Conservation (phyloP, 2,329 filamentous ascomycete species). For the Fusarium sp. region DNA sequence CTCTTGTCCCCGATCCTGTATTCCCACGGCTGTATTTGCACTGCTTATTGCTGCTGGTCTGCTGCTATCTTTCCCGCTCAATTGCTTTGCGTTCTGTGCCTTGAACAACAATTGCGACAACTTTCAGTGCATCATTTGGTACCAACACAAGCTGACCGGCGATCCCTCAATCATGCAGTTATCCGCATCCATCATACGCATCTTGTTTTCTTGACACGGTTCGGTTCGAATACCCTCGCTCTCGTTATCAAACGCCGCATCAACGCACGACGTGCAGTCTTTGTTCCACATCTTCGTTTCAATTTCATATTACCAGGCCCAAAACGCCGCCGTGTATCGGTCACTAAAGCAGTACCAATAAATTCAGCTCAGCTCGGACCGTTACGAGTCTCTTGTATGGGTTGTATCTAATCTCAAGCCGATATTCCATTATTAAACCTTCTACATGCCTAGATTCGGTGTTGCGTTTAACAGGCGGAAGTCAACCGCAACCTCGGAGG, state of each 20-base stretch:
- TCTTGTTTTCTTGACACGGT: conserved; percentile 38
- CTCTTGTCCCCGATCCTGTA: conserved; percentile 23
- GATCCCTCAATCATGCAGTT: conserved; percentile 43
- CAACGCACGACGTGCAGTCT: conserved; percentile 32
- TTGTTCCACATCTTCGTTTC: conserved; percentile 22
- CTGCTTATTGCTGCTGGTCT: neutral
- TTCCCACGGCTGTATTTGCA: neutral
- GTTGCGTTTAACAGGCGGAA: conserved; percentile 68
- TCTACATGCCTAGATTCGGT: conserved; percentile 70
- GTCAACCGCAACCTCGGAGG: conserved; percentile 65
- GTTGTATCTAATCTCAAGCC: conserved; percentile 38
- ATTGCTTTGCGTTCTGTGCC: conserved; percentile 4
- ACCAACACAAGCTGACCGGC: conserved; percentile 32
- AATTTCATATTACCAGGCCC: conserved; percentile 10
- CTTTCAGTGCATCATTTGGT: conserved; percentile 18
- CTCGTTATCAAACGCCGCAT: conserved; percentile 4
- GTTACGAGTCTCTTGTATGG: conserved; percentile 35
- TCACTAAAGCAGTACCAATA: conserved; percentile 17
- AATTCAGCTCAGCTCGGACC: conserved; percentile 10
- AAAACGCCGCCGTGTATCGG: conserved; percentile 28
- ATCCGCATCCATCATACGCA: conserved; percentile 36
- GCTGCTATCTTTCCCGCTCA: conserved; percentile 3
- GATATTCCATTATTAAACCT: conserved; percentile 29
- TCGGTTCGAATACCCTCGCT: conserved; percentile 37
- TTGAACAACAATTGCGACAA: conserved; percentile 21